A percentile compares a stretch with the other conserved stretches of the same genome.
These are phyloP conservation scores for Escovopsis weberi DNA, from an alignment of 2,329 filamentous ascomycete genomes.

Conservation along the genomic window DNA sequence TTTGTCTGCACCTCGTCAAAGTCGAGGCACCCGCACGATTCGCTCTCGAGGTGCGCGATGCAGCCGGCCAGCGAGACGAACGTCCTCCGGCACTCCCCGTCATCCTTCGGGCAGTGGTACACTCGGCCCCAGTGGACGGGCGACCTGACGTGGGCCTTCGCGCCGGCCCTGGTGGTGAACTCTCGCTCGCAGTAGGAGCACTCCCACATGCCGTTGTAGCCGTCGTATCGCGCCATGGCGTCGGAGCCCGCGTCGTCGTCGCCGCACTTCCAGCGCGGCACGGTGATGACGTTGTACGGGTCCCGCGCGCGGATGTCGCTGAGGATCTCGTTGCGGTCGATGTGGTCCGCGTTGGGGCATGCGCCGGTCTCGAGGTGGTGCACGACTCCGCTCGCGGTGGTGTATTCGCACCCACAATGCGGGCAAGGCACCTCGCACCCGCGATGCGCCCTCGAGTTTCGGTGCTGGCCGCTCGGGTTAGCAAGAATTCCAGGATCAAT, in stretches of 20 bases:
- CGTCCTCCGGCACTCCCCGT: constrained; percentile 15
- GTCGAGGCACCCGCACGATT: constrained; percentile 22
- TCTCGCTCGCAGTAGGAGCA: constrained; percentile 28
- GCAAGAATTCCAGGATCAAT: too few relatives aligned
- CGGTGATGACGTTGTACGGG: too few relatives aligned
- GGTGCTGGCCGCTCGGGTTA: too few relatives aligned
- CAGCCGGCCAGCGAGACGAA: constrained; percentile 24
- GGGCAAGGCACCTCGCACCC: too few relatives aligned
- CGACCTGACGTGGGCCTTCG: constrained; percentile 40
- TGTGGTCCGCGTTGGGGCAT: constrained; percentile 27
- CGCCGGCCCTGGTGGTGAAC: constrained; percentile 19
- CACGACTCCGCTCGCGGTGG: constrained; percentile 35
- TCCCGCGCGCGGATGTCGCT: constrained; percentile 19
- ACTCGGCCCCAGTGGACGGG: constrained; percentile 26
- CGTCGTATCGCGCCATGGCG: constrained; percentile 26
- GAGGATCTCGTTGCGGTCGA: constrained; percentile 35
- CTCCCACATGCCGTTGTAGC: constrained; percentile 8
- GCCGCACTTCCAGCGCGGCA: too few relatives aligned
- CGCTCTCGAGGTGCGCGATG: constrained; percentile 31
- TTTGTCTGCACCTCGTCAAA: constrained; percentile 21
- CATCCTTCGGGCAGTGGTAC: constrained; percentile 25
- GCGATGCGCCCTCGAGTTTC: too few relatives aligned
- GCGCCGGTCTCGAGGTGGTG: constrained; percentile 41
- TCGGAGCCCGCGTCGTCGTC: too few relatives aligned
- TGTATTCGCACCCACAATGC: constrained; percentile 26